Conservation (phyloP, 2,329 filamentous ascomycete species). For the Penicillium sp. region DNA sequence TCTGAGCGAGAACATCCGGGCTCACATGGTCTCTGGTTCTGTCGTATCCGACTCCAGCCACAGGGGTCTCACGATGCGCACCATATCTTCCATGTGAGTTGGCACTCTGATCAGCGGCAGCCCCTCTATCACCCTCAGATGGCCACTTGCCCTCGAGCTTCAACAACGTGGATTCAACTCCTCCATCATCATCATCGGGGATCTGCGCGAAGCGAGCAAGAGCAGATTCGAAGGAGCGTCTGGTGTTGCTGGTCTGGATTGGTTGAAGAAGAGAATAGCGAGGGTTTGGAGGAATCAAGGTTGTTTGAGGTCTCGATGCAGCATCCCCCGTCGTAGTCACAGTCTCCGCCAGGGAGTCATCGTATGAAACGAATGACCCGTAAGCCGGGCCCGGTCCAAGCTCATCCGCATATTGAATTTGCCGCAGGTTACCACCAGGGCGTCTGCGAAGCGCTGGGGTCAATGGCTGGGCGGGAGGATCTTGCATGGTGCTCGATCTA, state of each 20-base stretch:
- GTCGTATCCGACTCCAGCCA: background rate
- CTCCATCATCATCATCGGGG: slow-evolving; percentile 81
- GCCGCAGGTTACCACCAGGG: slow-evolving; percentile 69
- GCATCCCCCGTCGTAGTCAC: slow-evolving; percentile 13
- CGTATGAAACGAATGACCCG: slow-evolving; percentile 36
- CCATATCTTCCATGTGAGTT: background rate
- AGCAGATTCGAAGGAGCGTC: slow-evolving; percentile 78
- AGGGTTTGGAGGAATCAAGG: slow-evolving; percentile 30
- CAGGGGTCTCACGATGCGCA: background rate
- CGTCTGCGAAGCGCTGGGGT: slow-evolving; percentile 61
- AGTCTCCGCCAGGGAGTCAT: slow-evolving; percentile 25
- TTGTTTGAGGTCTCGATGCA: slow-evolving; percentile 24
- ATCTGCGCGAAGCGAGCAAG: slow-evolving; percentile 82
- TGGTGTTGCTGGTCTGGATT: slow-evolving; percentile 53
- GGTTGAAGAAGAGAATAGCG: slow-evolving; percentile 45
- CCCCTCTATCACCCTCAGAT: slow-evolving; percentile 14
- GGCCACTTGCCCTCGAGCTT: slow-evolving; percentile 83
- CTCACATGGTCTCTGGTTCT: slow-evolving; percentile 6
- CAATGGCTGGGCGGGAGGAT: slow-evolving; percentile 22
- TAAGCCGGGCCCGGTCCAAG: slow-evolving; percentile 44
- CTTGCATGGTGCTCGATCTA: slow-evolving; percentile 14
- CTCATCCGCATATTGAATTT: slow-evolving; percentile 61
- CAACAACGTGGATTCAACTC: slow-evolving; percentile 83
- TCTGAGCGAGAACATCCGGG: slow-evolving; percentile 17
- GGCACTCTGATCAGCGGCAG: slow-evolving; percentile 4